Percentiles rank a stretch among this genome's conserved stretches.
phyloP scores from a whole-genome alignment of 805 yeast species.

The Tetrapisispora nanseiensis region DNA sequence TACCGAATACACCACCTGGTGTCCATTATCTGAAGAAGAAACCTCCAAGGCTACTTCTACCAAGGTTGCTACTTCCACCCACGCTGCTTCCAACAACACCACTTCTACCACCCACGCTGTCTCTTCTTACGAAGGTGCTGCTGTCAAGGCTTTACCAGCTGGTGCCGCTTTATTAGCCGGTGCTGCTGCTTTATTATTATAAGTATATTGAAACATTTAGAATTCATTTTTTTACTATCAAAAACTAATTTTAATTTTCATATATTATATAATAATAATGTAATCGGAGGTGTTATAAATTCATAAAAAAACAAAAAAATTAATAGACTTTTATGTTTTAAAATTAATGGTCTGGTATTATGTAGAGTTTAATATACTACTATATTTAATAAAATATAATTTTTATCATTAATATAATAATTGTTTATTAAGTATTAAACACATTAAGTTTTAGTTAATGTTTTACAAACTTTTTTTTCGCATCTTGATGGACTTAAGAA shows the following conservation, averaged over 20 bases:
- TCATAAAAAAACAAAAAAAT: slow-evolving; percentile 1
- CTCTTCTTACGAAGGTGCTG: slow-evolving; percentile 35
- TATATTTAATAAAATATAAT: background rate
- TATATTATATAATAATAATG: slow-evolving; percentile 1
- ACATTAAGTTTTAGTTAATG: background rate
- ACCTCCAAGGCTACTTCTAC: background rate
- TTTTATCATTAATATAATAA: slow-evolving; percentile 2
- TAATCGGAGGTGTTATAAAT: slow-evolving; percentile 2
- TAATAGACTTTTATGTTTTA: background rate
- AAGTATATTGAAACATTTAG: slow-evolving; percentile 14
- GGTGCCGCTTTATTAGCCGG: slow-evolving; percentile 41
- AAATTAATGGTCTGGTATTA: slow-evolving; percentile 1
- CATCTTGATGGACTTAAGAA: background rate
- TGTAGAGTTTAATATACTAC: background rate
- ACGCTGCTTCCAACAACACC: slow-evolving; percentile 4
- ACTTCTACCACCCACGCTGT: slow-evolving; percentile 21
- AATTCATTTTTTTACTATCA: slow-evolving; percentile 2
- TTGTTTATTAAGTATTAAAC: slow-evolving; percentile 4
- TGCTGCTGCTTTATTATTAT: slow-evolving; percentile 40
- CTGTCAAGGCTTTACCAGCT: slow-evolving; percentile 38
- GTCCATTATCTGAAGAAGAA: slow-evolving; percentile 20
- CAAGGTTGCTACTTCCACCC: slow-evolving; percentile 14
- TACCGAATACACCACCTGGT: slow-evolving; percentile 31
- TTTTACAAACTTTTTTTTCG: background rate
- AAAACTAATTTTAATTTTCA: background rate